phyloP scores from a whole-genome alignment of 2,329 filamentous ascomycete genomes.

The Orbilia javanica region DNA sequence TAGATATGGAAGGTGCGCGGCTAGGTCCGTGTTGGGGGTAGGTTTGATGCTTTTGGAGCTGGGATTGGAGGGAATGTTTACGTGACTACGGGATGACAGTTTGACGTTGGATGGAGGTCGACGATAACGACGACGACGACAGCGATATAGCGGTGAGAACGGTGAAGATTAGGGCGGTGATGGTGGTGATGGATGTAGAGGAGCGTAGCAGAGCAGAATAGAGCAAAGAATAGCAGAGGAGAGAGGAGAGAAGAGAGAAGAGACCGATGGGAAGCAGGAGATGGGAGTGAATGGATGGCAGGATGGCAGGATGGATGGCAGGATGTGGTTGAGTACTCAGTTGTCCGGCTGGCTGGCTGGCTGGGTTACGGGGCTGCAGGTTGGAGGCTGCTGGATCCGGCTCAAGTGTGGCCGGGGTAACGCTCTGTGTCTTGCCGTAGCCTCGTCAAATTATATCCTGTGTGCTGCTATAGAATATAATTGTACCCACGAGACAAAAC shows the following conservation, averaged over 20 bases:
- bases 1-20: conserved; percentile 5
- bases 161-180: not conserved
- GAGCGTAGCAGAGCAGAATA: not conserved
- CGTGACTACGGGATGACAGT: conserved; percentile 6
- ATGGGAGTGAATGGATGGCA: not conserved
- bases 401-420: conserved; percentile 24
- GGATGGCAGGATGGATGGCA: not conserved
- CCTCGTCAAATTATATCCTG: too few species aligned
- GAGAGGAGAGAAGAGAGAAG: conserved; percentile 3
- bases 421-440: not conserved
- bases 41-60: not conserved
- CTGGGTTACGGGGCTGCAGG: conserved; percentile 40
- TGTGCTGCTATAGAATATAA: not conserved
- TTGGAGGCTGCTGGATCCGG: conserved; percentile 48
- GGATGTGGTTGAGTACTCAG: conserved; percentile 22
- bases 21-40: conserved; percentile 6
- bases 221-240: not conserved
- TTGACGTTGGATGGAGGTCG: not conserved
- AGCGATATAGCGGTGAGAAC: not conserved
- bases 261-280: conserved; percentile 1
- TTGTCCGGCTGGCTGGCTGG: not conserved
- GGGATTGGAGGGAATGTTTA: conserved; percentile 30
- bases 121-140: not conserved
- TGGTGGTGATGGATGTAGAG: not conserved
- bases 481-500: not conserved